Base-by-base conservation (phyloP, 345 rosid genomes). In the Isatis tinctoria region DNA sequence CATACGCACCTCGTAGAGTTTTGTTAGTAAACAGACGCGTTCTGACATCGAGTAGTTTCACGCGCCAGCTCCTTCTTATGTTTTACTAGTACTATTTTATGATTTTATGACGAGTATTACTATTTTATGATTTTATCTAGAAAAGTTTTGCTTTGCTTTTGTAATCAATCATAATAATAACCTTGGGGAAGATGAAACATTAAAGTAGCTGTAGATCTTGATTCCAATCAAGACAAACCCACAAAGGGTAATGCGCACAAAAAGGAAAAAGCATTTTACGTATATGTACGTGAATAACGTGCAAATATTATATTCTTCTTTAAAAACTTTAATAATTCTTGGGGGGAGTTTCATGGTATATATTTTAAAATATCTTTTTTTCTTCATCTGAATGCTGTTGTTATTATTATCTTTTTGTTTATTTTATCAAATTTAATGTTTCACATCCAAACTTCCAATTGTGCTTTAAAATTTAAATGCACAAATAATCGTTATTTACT, bases 241-340 rank as follows among this genome's bases (percentile, higher is more conserved):
- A 65, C 51, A 57, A 74, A 69, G 54, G 41, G 39, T 67, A 67
- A 60, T 74, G 78, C 63, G 68, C 74, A 48, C 72, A 72, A 65
- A 59, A 58, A 72, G 73, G 69, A 59, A 65, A 52, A 60, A 47
- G 24, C 14, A 35, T 64, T 70, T 53, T 62, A 63, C 53, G 60
- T 60, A n/a, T 54, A 53, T 52, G 20, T 22, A 41, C 77, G 77
- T 78, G 81, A 41, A 33, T 72, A 66, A 78, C 81, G 81, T 72
- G 77, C 65, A 27, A 40, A 59, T 57, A 71, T 51, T 49, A 53
- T 64, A 63, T 43, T 40, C 0, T 39, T 39, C 13, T 6, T 9
- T 36, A 10, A 8, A 10, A 8, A 18, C 13, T 37, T 70, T 48
- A n/a, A 30, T 52, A 30, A 27, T 57, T 54, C 18, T n/a, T 5